phyloP scores from a whole-genome alignment of 495 filamentous ascomycete genomes.

The Talaromyces ruber region DNA sequence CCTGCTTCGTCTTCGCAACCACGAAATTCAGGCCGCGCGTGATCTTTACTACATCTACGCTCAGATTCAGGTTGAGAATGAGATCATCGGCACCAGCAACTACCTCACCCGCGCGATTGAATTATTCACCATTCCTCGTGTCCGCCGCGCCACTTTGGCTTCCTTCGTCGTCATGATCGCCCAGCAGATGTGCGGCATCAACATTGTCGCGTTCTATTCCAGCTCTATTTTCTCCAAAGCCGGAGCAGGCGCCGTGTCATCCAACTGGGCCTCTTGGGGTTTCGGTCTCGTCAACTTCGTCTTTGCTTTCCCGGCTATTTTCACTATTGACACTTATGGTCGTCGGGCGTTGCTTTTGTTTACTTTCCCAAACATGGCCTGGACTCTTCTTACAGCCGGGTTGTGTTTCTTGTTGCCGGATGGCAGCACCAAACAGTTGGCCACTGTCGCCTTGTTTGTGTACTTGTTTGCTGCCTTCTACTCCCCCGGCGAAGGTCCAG shows the following conservation, averaged over 20 bases:
- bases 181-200: conserved; percentile 49
- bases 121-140: conserved; percentile 59
- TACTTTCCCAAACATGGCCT: conserved; percentile 44
- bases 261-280: conserved; percentile 47
- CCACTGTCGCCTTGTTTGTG: conserved; percentile 53
- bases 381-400: conserved; percentile 38
- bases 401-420: conserved; percentile 35
- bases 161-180: conserved; percentile 61
- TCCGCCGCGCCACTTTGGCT: conserved; percentile 58
- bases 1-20: conserved; percentile 52
- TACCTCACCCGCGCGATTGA: conserved; percentile 52
- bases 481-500: conserved; percentile 62
- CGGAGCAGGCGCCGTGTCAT: conserved; percentile 28
- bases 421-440: conserved; percentile 33
- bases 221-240: conserved; percentile 55
- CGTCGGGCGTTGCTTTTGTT: conserved; percentile 41
- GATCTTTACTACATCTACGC: conserved; percentile 61
- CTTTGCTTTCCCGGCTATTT: conserved; percentile 46
- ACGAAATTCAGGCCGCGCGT: conserved; percentile 50
- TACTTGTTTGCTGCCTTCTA: conserved; percentile 62
- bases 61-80: conserved; percentile 46
- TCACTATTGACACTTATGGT: conserved; percentile 41
- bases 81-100: conserved; percentile 35
- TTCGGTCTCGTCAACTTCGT: conserved; percentile 51
- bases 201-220: conserved; percentile 66